Evolutionary conservation across 2,329 filamentous ascomycete species (phyloP), one percentile per base, ranked within the genome.

Genomic region (Chaetothyriales sp.): DNA sequence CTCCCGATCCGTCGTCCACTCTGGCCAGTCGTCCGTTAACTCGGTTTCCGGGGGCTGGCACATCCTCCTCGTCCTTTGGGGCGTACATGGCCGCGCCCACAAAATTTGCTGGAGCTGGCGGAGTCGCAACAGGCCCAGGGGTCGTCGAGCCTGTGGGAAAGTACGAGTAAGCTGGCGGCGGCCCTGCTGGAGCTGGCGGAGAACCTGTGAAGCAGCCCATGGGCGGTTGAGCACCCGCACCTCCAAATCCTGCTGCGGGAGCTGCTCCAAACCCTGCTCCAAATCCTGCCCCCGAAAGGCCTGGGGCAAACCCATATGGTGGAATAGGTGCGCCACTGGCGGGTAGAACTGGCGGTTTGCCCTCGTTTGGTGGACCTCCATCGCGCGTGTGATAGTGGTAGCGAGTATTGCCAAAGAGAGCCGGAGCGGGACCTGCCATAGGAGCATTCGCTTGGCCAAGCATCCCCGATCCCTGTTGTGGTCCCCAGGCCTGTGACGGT

Each of bases 1-100:
- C 26, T 12, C 45, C 45, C 12, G 45, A 47, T 19, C 43, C 78
- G 67, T 80, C 82, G 1, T 78, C 79, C 0, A 75, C 76, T 58
- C 81, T 78, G 53, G 74, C 36, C 9, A 57, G 49, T 39, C 49
- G 51, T 18, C 56, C 57, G 18, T 59, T 58, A 49, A 60, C 54
- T 44, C 56, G 51, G 47, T 59, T 60, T 22, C 57, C 58, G 28
- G 53, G 43, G 9, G 22, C 39, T 8, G 32, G 10, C n/a, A 25
- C 48, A 45, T 20, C 19, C 12, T 39, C 32, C 32, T 39, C 32
- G 32, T 39, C 32, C 32, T 15, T 39, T 15, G 32, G 32, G 1
- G 32, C 32, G 32, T 39, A 39, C 32, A 39, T 5, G 1, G 10
- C 32, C 4, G 53, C 49, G 12, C 49, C 53, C 26, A 42, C 20